These are phyloP conservation scores for Pseudogymnoascus sp. DNA, from an alignment of 2,329 filamentous ascomycete species.

Conservation along the genomic window DNA sequence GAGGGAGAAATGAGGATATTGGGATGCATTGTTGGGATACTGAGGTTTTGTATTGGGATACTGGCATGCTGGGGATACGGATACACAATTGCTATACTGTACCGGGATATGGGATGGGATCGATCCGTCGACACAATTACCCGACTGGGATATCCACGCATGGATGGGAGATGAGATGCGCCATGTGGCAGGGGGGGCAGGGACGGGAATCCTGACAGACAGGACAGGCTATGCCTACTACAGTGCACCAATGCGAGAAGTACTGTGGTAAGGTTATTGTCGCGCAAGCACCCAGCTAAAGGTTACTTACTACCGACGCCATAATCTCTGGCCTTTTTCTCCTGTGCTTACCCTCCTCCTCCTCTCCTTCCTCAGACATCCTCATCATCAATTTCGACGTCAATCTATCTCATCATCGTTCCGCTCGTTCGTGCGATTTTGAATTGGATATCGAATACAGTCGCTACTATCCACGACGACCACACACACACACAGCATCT, in stretches of 20 bases:
- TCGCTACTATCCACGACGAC: not conserved
- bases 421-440: too few species aligned
- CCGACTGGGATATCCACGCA: not conserved
- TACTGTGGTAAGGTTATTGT: not conserved
- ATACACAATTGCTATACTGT: not conserved
- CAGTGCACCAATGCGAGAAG: too few species aligned
- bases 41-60: too few species aligned
- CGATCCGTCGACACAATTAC: not conserved
- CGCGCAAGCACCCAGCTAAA: not conserved
- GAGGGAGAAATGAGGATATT: not conserved
- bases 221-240: too few species aligned
- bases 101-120: not conserved
- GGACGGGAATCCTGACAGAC: not conserved
- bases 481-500: not conserved
- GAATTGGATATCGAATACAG: not conserved
- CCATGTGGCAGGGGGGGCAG: slow-evolving; percentile 6
- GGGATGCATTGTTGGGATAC: too few species aligned
- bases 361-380: not conserved
- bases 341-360: not conserved
- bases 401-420: not conserved
- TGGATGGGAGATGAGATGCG: slow-evolving; percentile 4
- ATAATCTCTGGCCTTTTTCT: not conserved
- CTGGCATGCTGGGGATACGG: not conserved
- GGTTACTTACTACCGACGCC: not conserved
- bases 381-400: not conserved